Evolutionary conservation across 345 rosid species (phyloP).

Genomic region (Acer campestre): DNA sequence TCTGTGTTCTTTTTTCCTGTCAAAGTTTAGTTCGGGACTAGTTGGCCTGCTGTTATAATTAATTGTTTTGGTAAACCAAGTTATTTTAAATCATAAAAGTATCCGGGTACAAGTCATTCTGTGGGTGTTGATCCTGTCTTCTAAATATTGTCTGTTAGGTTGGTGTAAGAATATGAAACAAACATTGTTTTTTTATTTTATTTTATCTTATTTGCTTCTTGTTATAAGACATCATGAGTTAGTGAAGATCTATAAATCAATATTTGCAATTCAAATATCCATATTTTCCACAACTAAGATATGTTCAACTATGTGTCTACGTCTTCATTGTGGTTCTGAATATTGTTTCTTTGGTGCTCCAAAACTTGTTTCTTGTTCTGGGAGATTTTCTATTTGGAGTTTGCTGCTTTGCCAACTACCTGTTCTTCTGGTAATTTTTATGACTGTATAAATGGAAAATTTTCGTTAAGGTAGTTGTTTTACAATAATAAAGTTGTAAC

Average conservation of each 20-base stretch:
- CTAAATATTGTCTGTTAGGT: not conserved
- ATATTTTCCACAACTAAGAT: not conserved
- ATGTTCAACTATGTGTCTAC: not conserved
- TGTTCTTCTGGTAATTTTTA: not conserved
- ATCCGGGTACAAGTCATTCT: too few relatives aligned
- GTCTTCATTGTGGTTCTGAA: not conserved
- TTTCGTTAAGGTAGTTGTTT: not conserved
- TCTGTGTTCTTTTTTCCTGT: not conserved
- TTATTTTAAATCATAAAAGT: too few relatives aligned
- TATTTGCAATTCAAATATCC: not conserved
- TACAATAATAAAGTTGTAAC: not conserved
- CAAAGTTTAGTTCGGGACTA: not conserved
- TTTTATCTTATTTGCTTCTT: not conserved
- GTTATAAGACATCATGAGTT: not conserved
- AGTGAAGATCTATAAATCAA: not conserved
- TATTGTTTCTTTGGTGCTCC: conserved; percentile 1
- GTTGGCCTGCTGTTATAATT: not conserved
- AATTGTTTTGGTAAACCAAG: not conserved
- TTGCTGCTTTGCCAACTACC: not conserved
- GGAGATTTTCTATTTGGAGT: not conserved
- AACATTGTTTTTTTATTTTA: not conserved
- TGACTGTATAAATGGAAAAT: not conserved
- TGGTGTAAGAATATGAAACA: not conserved
- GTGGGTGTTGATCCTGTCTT: not conserved
- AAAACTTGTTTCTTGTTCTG: not conserved